Evolutionary conservation across 306 rosid species (phyloP), one percentile per base, ranked within the genome.

Genomic region (Quercus dentata): DNA sequence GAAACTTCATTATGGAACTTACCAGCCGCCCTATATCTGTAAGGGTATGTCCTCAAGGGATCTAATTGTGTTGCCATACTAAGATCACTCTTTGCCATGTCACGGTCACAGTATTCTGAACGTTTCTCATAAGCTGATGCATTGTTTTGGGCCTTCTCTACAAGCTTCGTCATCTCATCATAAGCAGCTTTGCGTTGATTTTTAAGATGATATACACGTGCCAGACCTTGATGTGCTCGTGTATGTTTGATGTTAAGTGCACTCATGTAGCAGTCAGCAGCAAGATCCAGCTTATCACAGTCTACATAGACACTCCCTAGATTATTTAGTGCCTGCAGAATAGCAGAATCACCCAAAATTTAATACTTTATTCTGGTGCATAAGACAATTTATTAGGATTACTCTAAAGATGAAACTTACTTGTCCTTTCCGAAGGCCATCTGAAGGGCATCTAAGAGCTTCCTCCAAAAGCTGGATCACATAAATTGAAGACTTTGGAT

Each of bases 1-100:
- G 56, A 71, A 59, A 9, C 23, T 41, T 11, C 71, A 20, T 27
- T 68, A 80, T 2, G 68, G 44, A 73, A 81, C 76, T 82, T 88
- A 94, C 98, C 98, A 65, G 98, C 98, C 63, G 98, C 98, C 79
- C 98, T 89, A 58, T 94, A 91, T 94, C 98, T 89, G 87, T 94
- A 94, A 4, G 98, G 98, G 83, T 94, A 94, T 46, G 97, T 94
- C 83, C 98, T 88, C 75, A 91, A 73, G 73, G 98, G 98, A 83
- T 94, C 98, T 80, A 94, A 84, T 68, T 86, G 86, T 30, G 98
- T 83, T 31, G 97, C 97, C 91, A 79, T 91, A 51, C 73, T 78
- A 61, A 94, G 94, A 86, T 94, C 98, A 56, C 88, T 91, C 87
- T 82, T 94, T 77, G 98, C 98, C 98, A 91, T 94, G 84, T 94